These are phyloP conservation scores for Purpureocillium lavendulum DNA, from an alignment of 2,329 filamentous ascomycete species.

Conservation along the genomic window DNA sequence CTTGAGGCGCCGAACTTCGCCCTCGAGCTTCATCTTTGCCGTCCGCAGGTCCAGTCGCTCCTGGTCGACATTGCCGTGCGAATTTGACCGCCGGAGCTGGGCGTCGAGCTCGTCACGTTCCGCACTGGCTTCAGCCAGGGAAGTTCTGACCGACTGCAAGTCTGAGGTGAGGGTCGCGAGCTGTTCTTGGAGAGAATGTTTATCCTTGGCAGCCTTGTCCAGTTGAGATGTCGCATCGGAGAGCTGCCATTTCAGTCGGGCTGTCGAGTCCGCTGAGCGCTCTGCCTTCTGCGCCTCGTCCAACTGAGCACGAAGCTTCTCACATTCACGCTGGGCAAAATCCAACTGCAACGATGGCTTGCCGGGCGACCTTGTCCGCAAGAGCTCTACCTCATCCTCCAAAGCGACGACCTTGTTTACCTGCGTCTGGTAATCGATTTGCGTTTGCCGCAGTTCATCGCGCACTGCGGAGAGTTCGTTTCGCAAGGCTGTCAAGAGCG, in stretches of 20 bases:
- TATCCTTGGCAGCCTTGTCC: conserved; percentile 49
- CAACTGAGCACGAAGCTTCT: conserved; percentile 28
- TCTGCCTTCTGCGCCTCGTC: conserved; percentile 17
- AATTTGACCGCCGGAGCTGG: conserved; percentile 46
- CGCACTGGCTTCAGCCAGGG: conserved; percentile 48
- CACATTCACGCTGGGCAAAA: conserved; percentile 16
- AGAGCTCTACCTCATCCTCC: conserved; percentile 69
- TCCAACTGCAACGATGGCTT: conserved; percentile 7
- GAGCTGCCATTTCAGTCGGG: conserved; percentile 47
- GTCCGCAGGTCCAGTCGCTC: conserved; percentile 62
- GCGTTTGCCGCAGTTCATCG: conserved; percentile 62
- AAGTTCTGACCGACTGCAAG: conserved; percentile 47
- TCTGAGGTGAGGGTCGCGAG: conserved; percentile 51
- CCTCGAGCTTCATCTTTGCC: conserved; percentile 59
- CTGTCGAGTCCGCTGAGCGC: conserved; percentile 31
- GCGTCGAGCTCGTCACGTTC: conserved; percentile 60
- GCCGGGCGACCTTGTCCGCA: conserved; percentile 36
- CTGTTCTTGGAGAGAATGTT: conserved; percentile 55
- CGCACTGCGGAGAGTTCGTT: conserved; percentile 57
- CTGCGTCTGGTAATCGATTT: conserved; percentile 53
- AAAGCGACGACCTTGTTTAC: conserved; percentile 58
- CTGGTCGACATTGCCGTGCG: conserved; percentile 55
- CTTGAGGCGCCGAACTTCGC: conserved; percentile 54
- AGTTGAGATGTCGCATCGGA: conserved; percentile 51
- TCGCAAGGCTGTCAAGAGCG: conserved; percentile 56